Evolutionary conservation across 1,284 basidiomycete genomes (phyloP), one percentile per base, ranked within the genome.

Genomic region (Cutaneotrichosporon cutaneum): DNA sequence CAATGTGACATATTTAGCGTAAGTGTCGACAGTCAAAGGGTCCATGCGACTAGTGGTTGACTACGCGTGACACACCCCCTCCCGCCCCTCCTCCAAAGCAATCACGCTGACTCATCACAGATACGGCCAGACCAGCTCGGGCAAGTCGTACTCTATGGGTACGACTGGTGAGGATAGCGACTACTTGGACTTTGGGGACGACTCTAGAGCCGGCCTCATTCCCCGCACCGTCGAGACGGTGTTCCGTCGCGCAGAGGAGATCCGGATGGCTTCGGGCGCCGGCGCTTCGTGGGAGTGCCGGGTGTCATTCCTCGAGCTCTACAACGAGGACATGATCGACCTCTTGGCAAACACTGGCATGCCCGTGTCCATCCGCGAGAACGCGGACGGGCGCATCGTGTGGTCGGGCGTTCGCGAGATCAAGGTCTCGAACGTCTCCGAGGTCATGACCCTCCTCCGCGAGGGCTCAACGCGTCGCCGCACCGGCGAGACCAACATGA

Each of bases 401-500:
- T 99, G 95, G 94, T 90, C 89, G 64, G 95, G 95, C 45, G 84
- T 99, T 63, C 87, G 90, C 48, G 96, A 99, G 81, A 86, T 95
- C 65, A 86, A 85, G 68, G 95, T 98, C 39, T 85, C 85, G 73
- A 90, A 85, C 70, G 85, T 89, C 21, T 82, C 82, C 55, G 94
- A 99, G 75, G 95, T 98, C 72, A 96, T 99, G 92, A 85, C 84
- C 86, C 89, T 82, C 77, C 89, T 95, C 63, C 87, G 88, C 68
- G 88, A 92, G 70, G 95, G 95, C 33, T 90, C 92, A 21, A 85
- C 89, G 14, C 88, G 95, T 55, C 87, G 95, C 54, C 87, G 94
- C 59, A 99, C 96, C 7, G 94, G 95, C 70, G 92, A 96, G 78
- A 99, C 95, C 44, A 92, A 94, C 73, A 98, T 99, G 95, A 99